phyloP scores from a whole-genome alignment of 305 asterid species.

The Fraxinus floribunda region DNA sequence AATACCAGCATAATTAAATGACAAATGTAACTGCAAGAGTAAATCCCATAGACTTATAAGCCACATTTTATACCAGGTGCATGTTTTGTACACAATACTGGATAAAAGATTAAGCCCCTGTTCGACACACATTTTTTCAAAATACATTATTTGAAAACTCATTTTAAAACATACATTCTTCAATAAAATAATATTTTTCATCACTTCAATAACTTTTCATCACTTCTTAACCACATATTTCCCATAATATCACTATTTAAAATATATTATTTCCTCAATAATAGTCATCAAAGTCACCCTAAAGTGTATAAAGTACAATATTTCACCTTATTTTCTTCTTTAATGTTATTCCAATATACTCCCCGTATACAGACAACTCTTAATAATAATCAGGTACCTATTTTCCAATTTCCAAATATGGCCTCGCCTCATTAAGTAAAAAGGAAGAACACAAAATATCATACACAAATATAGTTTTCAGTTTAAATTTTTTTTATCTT shows the following conservation, averaged over 20 bases:
- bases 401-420: slow-evolving; percentile 5
- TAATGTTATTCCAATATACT: not conserved
- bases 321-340: not conserved
- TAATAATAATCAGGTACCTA: not conserved
- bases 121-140: too few relatives aligned
- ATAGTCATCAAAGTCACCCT: too few relatives aligned
- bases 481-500: not conserved
- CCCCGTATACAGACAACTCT: not conserved
- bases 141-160: too few relatives aligned
- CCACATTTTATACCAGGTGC: not conserved
- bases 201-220: too few relatives aligned
- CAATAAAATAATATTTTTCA: too few relatives aligned
- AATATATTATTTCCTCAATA: too few relatives aligned
- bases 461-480: not conserved
- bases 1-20: slow-evolving; percentile 11
- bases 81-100: not conserved
- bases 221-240: too few relatives aligned
- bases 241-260: too few relatives aligned
- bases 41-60: not conserved
- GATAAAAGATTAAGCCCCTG: not conserved
- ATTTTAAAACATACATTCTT: too few relatives aligned
- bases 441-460: not conserved
- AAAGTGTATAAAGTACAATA: not conserved
- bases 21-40: not conserved
- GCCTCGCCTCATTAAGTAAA: slow-evolving; percentile 11